Evolutionary conservation across 768 basidiomycete species (phyloP).

Genomic region (Pleurotus pulmonarius): DNA sequence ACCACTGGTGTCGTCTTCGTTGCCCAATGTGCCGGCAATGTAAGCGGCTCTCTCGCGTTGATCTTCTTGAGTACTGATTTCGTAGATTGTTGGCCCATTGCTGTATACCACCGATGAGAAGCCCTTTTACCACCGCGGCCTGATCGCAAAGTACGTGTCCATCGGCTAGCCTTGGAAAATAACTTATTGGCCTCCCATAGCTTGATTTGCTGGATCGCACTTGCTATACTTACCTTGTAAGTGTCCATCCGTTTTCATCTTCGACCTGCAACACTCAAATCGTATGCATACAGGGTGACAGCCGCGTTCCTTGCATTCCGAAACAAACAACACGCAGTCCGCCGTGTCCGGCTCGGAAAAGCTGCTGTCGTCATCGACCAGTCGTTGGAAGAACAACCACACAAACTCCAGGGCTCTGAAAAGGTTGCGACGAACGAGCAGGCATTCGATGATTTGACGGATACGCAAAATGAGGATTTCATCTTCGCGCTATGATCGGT

Average conservation of each 20-base stretch:
- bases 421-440: constrained; percentile 21
- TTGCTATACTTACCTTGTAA: constrained; percentile 30
- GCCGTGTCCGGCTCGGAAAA: constrained; percentile 31
- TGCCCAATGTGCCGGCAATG: constrained; percentile 44
- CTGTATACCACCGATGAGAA: constrained; percentile 33
- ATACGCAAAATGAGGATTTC: constrained; percentile 29
- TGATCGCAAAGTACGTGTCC: constrained; percentile 28
- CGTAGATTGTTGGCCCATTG: constrained; percentile 32
- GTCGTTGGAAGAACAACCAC: constrained; percentile 29
- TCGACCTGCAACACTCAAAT: not conserved
- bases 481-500: constrained; percentile 20
- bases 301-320: constrained; percentile 30
- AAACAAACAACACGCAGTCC: constrained; percentile 32
- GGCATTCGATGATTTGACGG: constrained; percentile 36
- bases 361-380: constrained; percentile 28
- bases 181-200: constrained; percentile 13
- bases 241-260: constrained; percentile 7
- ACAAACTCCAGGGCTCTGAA: constrained; percentile 7
- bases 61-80: not conserved
- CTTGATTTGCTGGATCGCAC: constrained; percentile 35
- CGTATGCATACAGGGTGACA: constrained; percentile 22
- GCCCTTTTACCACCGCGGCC: constrained; percentile 34
- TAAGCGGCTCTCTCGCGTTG: constrained; percentile 11
- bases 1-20: constrained; percentile 41
- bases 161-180: not conserved